phyloP scores from a whole-genome alignment of 2,329 filamentous ascomycete species.

The Achaetomium macrosporum region DNA sequence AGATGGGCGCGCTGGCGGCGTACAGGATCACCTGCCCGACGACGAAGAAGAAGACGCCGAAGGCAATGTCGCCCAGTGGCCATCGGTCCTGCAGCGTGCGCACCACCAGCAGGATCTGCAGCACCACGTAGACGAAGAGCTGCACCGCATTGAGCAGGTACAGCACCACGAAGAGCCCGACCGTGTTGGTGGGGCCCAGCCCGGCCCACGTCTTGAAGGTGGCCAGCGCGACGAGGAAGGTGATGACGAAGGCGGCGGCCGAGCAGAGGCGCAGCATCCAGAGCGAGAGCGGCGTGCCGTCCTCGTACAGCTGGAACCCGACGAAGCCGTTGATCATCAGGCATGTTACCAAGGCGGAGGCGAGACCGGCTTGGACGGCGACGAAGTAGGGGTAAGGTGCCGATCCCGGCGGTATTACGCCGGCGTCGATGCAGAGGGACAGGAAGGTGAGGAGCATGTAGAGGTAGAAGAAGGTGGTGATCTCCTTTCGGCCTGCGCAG shows the following conservation, averaged over 20 bases:
- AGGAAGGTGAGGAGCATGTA: conserved; percentile 86
- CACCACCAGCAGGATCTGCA: conserved; percentile 83
- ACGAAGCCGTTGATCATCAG: conserved; percentile 96
- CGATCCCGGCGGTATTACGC: conserved; percentile 80
- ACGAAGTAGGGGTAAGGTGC: conserved; percentile 85
- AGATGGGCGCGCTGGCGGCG: conserved; percentile 80
- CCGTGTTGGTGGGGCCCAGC: conserved; percentile 74
- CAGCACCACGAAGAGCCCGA: conserved; percentile 84
- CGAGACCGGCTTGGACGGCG: conserved; percentile 76
- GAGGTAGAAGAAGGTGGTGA: conserved; percentile 91
- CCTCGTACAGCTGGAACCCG: conserved; percentile 96
- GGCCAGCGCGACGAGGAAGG: conserved; percentile 78
- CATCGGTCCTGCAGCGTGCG: conserved; percentile 92
- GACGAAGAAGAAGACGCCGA: conserved; percentile 87
- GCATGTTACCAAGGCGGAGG: conserved; percentile 80
- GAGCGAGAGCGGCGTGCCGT: conserved; percentile 86
- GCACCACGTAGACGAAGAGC: conserved; percentile 74
- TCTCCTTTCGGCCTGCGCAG: conserved; percentile 54
- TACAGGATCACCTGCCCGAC: conserved; percentile 90
- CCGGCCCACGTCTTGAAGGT: conserved; percentile 93
- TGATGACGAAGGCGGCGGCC: conserved; percentile 74
- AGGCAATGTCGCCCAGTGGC: conserved; percentile 86
- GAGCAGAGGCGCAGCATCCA: conserved; percentile 85
- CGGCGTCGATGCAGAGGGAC: conserved; percentile 86
- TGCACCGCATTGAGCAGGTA: conserved; percentile 88